Base-by-base conservation (phyloP, 768 basidiomycete species). In the Cyclocybe cylindracea region DNA sequence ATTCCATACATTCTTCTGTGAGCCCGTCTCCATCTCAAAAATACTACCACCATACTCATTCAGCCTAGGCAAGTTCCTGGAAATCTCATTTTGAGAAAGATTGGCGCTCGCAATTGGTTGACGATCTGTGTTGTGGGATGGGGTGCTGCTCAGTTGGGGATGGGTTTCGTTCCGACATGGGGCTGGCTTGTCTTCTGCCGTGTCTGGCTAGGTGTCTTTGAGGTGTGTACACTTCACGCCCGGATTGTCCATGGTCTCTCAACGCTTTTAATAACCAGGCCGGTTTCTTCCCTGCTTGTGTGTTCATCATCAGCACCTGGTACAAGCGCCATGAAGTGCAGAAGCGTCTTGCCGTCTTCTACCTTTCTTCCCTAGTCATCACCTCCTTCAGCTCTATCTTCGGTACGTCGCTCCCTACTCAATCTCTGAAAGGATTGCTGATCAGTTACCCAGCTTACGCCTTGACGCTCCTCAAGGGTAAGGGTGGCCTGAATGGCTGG, bases 161-260 rank as follows among this genome's bases (percentile, higher is more conserved):
- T 70, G 69, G 68, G 58, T 10, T 70, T 68, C 51, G 67, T 67
- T 6, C 50, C 54, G 10, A 66, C 59, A 3, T 69, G 69, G 69
- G 59, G 61, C 10, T 53, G 58, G 41, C 58, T 70, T n/a, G 54
- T 58, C 13, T 43, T 63, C 6, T 67, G 64, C 36, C 62, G 68
- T 5, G 59, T 69, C 43, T 56, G 68, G 16, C 49, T 69, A 36
- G 68, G 66, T 14, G 46, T 58, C 34, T 70, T 70, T 39, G 69
- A 70, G 60, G 65, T 67, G 44, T 36, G 64, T 51, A 11, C n/a
- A 34, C 40, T 36, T 19, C 5, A 24, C 24, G 5, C 24, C 5
- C 24, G 24, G 24, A 5, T 24, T 24, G 24, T 24, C 24, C 24
- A 5, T 5, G 24, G 24, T 24, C 24, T 24, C 24, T 24, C 5